A percentile compares a stretch with the other conserved stretches of the same genome.
phyloP scores from a whole-genome alignment of 441 rosid genomes.

The Erodium moschatum region DNA sequence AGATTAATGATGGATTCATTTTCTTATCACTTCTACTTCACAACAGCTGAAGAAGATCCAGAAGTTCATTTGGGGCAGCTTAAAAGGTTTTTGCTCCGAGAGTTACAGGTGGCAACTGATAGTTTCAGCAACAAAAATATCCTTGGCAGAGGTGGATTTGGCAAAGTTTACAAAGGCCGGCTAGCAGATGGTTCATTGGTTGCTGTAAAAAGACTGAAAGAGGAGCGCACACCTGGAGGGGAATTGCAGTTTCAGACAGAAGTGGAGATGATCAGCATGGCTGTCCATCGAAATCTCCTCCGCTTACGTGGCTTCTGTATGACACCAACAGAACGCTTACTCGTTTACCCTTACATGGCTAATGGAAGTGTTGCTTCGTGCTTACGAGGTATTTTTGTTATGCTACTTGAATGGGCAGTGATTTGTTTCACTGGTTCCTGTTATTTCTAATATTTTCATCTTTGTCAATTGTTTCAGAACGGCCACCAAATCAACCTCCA shows the following conservation, averaged over 20 bases:
- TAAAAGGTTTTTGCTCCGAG: slow-evolving; percentile 74
- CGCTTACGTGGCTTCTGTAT: slow-evolving; percentile 83
- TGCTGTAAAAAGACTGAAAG: slow-evolving; percentile 82
- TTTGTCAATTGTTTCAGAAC: slow-evolving; percentile 37
- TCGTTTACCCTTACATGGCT: slow-evolving; percentile 94
- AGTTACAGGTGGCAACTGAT: slow-evolving; percentile 84
- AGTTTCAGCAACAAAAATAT: slow-evolving; percentile 81
- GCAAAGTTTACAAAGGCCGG: slow-evolving; percentile 85
- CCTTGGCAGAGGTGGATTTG: too few relatives aligned
- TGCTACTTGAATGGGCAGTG: neutral
- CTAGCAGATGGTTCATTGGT: slow-evolving; percentile 82
- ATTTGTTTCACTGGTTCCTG: slow-evolving; percentile 6
- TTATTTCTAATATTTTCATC: slow-evolving; percentile 7
- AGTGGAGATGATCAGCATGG: slow-evolving; percentile 96
- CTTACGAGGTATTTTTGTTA: slow-evolving; percentile 49
- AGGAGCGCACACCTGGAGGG: slow-evolving; percentile 92
- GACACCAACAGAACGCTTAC: slow-evolving; percentile 84
- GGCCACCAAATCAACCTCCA: slow-evolving; percentile 63
- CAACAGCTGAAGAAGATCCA: slow-evolving; percentile 89
- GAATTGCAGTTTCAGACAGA: too few relatives aligned
- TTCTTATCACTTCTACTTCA: neutral
- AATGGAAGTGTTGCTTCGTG: slow-evolving; percentile 95
- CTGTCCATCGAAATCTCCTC: slow-evolving; percentile 80
- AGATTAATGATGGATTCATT: neutral
- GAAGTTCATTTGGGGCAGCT: slow-evolving; percentile 95